Evolutionary conservation across 305 asterid genomes (phyloP).

Genomic region (Coffea humblotiana): DNA sequence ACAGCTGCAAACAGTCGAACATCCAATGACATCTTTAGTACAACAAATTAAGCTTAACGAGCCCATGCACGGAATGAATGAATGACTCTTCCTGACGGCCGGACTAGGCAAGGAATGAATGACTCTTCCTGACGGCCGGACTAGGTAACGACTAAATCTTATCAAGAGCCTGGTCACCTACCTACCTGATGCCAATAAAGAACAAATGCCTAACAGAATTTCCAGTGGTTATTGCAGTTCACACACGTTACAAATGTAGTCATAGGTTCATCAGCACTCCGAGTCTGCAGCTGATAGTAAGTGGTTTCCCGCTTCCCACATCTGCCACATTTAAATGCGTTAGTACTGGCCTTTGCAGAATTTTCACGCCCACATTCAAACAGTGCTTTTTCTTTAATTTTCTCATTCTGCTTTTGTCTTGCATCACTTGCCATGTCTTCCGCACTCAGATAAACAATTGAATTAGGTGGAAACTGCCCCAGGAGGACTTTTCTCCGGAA

Average conservation of each 20-base stretch:
- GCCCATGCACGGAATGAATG: neutral
- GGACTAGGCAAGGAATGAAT: too few species aligned
- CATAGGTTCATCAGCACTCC: conserved; percentile 97
- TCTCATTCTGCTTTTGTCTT: conserved; percentile 64
- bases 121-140: neutral
- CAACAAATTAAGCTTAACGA: neutral
- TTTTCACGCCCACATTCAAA: conserved; percentile 72
- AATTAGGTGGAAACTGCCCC: conserved; percentile 52
- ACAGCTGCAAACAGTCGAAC: neutral
- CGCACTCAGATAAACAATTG: conserved; percentile 51
- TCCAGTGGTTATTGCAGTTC: conserved; percentile 78
- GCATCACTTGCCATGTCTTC: conserved; percentile 93
- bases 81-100: neutral
- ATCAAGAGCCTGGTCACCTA: neutral
- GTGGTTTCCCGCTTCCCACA: conserved; percentile 70
- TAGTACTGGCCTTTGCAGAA: conserved; percentile 70
- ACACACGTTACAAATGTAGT: conserved; percentile 84
- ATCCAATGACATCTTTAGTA: neutral
- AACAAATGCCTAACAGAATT: conserved; percentile 52
- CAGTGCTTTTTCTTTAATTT: conserved; percentile 74
- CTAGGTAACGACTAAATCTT: conserved; percentile 9
- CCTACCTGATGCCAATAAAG: conserved; percentile 11
- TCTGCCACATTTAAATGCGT: conserved; percentile 65
- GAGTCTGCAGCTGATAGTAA: conserved; percentile 83
- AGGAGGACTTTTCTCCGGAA: conserved; percentile 72